Base-by-base conservation (phyloP, 108 stramenopile genomes). In the Conticribra weissflogii region DNA sequence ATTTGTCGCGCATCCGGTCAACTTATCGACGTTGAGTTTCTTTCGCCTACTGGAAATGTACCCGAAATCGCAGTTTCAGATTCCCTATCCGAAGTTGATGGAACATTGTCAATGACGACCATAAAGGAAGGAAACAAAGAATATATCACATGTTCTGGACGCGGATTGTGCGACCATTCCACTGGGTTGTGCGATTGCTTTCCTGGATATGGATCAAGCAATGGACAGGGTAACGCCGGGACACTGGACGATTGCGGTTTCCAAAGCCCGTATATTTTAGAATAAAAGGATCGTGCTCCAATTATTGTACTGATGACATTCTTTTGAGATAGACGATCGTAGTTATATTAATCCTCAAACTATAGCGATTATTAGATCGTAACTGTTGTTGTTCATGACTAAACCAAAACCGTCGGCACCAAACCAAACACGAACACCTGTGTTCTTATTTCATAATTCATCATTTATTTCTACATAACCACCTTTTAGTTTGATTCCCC, bases 81-180 rank as follows among this genome's bases (percentile, higher is more conserved):
- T 58, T 31, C 46, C 17, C 17, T 56, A 0, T 41, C 36, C 36
- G 46, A 69, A 21, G 56, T 75, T 30, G 70, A 78, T 27, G 82
- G 76, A 18, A 32, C 22, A 18, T 33, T 75, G 9, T 54, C 66
- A 33, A 68, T 75, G 8, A 32, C 52, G 8, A 63, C 68, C 3
- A 54, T 63, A 18, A 59, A 63, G 61, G 45, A 69, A 27, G 85
- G 83, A 21, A 65, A 47, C 1, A 76, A 81, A 44, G 82, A 83
- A 51, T 79, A 61, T 19, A 64, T 74, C 14, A 74, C 81, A 36
- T 86, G 85, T 58, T 78, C 76, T 21, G 83, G 85, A 14, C 59
- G 83, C 15, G 86, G 86, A 3, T 17, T 76, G 16, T 83, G 85
- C 72, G 54, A 81, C 63, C 46, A 59, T 25, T 73, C 46, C 32